Base-by-base conservation (phyloP, 345 rosid species). In the Streptanthus diversifolius region DNA sequence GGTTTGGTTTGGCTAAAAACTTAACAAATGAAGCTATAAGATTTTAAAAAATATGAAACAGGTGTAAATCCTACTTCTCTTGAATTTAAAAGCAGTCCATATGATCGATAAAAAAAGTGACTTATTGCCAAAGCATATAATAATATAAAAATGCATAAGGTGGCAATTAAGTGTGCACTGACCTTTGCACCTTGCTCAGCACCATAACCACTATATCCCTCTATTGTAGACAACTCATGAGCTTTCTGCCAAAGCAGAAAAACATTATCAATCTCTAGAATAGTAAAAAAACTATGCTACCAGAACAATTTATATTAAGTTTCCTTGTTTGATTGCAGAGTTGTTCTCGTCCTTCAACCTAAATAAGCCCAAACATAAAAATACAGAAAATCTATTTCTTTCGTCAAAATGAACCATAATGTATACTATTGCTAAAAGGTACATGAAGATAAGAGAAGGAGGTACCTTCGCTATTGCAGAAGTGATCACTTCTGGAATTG, bases 131-230 rank as follows among this genome's bases (percentile, higher is more conserved):
- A 52, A 40, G 3, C 41, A 62, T 13, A 63, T 22, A 33, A 33
- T 33, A 54, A 30, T 18, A 0, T 8, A 14, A 29, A 54, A 32
- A 49, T 2, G 33, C 58, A 40, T 55, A 36, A 54, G 29, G 40
- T 56, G 29, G 21, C 4, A 59, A 68, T 41, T 14, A 65, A 57
- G 24, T 37, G 29, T 40, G 49, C 32, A 65, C 87, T 32, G 80
- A 91, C 99, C 70, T 84, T 90, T 86, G 88, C 93, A 78, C 99
- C 99, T 82, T 95, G 99, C 79, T 95, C 99, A 51, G 88, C 85
- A 69, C 97, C 99, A 65, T 95, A 95, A 25, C 97, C 97, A 80
- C 95, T 91, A 69, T 95, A 95, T 44, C 97, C 96, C 79, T 87
- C 91, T 70, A 75, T 24, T 11, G 97, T 95, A 36, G 99, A 91